Evolutionary conservation across 305 asterid genomes (phyloP).

Genomic region (Solanum hybrid): DNA sequence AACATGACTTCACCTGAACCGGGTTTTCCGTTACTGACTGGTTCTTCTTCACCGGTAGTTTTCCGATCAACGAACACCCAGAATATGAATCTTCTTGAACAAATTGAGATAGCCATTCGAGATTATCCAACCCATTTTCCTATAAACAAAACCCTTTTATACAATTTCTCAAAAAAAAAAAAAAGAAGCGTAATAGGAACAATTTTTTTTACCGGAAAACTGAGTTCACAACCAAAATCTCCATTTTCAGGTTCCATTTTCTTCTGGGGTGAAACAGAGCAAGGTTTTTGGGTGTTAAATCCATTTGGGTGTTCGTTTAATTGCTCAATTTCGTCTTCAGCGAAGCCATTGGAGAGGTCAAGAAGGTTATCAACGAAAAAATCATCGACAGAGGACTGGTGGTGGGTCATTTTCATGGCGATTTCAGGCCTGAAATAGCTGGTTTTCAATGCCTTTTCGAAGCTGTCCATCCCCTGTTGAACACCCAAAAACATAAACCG

Average conservation of each 20-base stretch:
- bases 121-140: conserved; percentile 62
- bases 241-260: background rate
- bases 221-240: background rate
- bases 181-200: background rate
- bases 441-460: background rate
- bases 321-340: background rate
- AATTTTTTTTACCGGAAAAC: background rate
- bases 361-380: background rate
- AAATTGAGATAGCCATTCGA: conserved; percentile 70
- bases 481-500: background rate
- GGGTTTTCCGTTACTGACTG: background rate
- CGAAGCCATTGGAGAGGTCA: background rate
- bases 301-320: background rate
- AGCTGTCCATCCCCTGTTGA: background rate
- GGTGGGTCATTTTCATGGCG: background rate
- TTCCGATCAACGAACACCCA: conserved; percentile 29
- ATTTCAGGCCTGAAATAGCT: background rate
- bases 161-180: background rate
- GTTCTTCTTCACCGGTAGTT: conserved; percentile 8
- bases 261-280: background rate
- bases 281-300: background rate
- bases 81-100: conserved; percentile 48
- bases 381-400: background rate
- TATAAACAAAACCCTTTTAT: background rate
- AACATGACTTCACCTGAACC: conserved; percentile 18